Evolutionary conservation across 805 yeast genomes (phyloP).

Genomic region (Candida boleticola): DNA sequence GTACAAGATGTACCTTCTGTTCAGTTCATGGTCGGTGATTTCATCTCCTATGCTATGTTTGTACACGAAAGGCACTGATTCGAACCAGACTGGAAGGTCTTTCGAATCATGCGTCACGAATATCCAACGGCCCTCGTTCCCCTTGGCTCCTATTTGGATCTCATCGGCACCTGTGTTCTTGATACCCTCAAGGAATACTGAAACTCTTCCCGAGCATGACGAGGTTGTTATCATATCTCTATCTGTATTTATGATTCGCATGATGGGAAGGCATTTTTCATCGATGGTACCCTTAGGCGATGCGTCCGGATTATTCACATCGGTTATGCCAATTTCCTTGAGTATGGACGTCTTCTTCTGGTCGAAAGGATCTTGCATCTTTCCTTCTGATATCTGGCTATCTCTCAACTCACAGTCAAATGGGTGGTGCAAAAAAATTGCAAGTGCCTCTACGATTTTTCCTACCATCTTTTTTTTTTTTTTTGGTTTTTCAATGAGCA

Average conservation of each 20-base stretch:
- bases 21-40: slow-evolving; percentile 3
- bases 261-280: slow-evolving; percentile 67
- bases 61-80: slow-evolving; percentile 22
- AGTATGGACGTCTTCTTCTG: slow-evolving; percentile 61
- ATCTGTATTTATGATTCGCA: slow-evolving; percentile 61
- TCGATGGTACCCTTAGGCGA: slow-evolving; percentile 92
- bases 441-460: too few relatives aligned
- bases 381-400: too few relatives aligned
- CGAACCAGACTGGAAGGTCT: slow-evolving; percentile 50
- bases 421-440: too few relatives aligned
- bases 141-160: slow-evolving; percentile 70
- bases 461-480: slow-evolving; percentile 1
- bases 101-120: slow-evolving; percentile 68
- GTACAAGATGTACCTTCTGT: slow-evolving; percentile 59
- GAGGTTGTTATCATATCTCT: slow-evolving; percentile 79
- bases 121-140: slow-evolving; percentile 81
- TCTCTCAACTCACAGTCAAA: too few relatives aligned
- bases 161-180: slow-evolving; percentile 34
- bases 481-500: too few relatives aligned
- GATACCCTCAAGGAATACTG: slow-evolving; percentile 76
- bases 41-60: background rate
- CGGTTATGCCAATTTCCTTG: slow-evolving; percentile 47
- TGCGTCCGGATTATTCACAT: slow-evolving; percentile 50
- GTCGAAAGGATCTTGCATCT: slow-evolving; percentile 54
- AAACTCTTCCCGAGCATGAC: slow-evolving; percentile 83